A percentile compares a stretch with the other conserved stretches of the same genome.
phyloP scores from a whole-genome alignment of 2,329 filamentous ascomycete genomes.

The Coniochaeta sp. region DNA sequence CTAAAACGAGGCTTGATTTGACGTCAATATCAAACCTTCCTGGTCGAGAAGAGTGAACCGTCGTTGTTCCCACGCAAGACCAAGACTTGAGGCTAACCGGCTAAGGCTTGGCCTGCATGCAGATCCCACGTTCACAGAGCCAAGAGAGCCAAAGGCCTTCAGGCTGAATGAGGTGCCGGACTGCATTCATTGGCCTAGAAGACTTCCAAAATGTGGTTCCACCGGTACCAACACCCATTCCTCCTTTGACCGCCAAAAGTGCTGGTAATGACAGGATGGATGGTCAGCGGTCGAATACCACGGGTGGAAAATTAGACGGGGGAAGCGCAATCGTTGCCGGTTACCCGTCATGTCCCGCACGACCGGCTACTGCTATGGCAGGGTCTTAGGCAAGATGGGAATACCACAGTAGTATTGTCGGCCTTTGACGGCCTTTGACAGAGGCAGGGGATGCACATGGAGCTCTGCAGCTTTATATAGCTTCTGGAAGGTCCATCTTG shows the following conservation, averaged over 20 bases:
- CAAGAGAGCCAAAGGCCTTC: background rate
- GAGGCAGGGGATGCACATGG: background rate
- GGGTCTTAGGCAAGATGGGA: background rate
- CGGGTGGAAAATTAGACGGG: background rate
- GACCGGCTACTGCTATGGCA: background rate
- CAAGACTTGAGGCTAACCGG: conserved; percentile 2
- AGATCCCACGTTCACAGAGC: background rate
- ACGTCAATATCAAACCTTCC: background rate
- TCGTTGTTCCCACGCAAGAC: background rate
- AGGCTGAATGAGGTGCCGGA: background rate
- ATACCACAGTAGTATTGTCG: background rate
- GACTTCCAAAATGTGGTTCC: background rate
- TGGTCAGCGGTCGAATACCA: background rate
- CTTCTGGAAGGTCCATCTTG: background rate
- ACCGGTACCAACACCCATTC: background rate
- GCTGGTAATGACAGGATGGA: background rate
- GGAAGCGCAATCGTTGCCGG: background rate
- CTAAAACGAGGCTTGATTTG: background rate
- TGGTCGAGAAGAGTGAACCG: background rate
- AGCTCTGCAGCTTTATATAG: conserved; percentile 1
- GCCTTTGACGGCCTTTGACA: background rate
- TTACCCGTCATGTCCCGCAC: background rate
- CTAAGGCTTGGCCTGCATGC: background rate
- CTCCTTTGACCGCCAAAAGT: background rate
- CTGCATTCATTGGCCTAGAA: background rate